Percentiles rank a stretch among this genome's conserved stretches.
phyloP scores from a whole-genome alignment of 495 filamentous ascomycete species.

The Astrocystis sublimbata region DNA sequence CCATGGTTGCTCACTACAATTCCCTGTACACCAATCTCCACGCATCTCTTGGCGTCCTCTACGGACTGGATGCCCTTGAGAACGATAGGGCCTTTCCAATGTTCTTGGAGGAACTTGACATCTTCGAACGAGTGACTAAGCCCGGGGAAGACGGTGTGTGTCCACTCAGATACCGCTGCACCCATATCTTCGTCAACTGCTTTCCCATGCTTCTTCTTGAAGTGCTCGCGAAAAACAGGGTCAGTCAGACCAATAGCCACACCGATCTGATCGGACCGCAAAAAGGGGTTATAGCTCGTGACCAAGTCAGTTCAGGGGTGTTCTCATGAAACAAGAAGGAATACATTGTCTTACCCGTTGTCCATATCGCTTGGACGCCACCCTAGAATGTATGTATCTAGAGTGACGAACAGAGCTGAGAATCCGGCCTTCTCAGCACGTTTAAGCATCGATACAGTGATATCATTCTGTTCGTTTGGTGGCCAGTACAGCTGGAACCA shows the following conservation, averaged over 20 bases:
- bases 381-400: conserved; percentile 56
- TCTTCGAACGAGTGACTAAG: conserved; percentile 44
- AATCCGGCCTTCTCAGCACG: conserved; percentile 57
- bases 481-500: conserved; percentile 69
- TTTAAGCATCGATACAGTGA: conserved; percentile 58
- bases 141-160: conserved; percentile 23
- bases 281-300: conserved; percentile 26
- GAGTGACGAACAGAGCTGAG: conserved; percentile 54
- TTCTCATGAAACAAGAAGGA: neutral
- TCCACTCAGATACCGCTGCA: conserved; percentile 26
- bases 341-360: conserved; percentile 49
- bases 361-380: conserved; percentile 65
- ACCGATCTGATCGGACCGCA: conserved; percentile 29
- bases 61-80: conserved; percentile 62
- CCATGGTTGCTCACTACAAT: conserved; percentile 64
- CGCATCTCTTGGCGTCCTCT: conserved; percentile 54
- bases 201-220: conserved; percentile 22
- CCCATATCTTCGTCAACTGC: conserved; percentile 13
- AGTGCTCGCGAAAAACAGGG: conserved; percentile 27
- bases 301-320: neutral
- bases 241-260: conserved; percentile 30
- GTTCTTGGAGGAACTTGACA: conserved; percentile 50
- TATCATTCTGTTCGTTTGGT: conserved; percentile 44
- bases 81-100: conserved; percentile 52
- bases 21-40: conserved; percentile 52